Conservation (phyloP, 352 stramenopile species). For the Phytopythium oedochilum region DNA sequence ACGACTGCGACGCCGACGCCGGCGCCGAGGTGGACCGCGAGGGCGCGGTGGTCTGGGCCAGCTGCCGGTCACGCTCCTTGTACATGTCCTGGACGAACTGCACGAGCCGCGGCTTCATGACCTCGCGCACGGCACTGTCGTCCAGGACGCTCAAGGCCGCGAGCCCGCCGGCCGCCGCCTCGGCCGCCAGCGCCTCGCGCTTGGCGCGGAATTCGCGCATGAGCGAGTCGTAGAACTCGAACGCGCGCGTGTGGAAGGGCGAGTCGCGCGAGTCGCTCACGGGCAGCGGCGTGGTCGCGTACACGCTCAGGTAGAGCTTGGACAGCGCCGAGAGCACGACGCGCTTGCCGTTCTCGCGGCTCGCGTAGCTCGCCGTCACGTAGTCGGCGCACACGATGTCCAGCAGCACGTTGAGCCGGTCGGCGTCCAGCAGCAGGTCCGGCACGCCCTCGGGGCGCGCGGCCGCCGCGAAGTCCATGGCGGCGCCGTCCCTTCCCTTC, state of each 20-base stretch:
- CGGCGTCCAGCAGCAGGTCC: constrained; percentile 64
- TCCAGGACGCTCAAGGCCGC: constrained; percentile 31
- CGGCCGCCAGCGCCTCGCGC: constrained; percentile 14
- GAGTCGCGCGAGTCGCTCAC: constrained; percentile 21
- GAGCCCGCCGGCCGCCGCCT: constrained; percentile 16
- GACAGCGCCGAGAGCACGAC: constrained; percentile 73
- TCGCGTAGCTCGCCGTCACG: constrained; percentile 82
- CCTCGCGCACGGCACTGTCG: constrained; percentile 53
- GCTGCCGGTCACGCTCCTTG: constrained; percentile 51
- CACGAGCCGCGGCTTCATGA: constrained; percentile 72
- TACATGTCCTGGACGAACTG: constrained; percentile 75
- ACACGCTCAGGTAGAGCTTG: constrained; percentile 77
- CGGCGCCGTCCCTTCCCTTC: neutral
- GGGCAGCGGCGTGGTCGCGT: constrained; percentile 24
- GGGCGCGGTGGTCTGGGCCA: constrained; percentile 8
- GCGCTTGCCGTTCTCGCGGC: constrained; percentile 77
- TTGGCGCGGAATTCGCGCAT: constrained; percentile 36
- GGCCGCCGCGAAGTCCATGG: constrained; percentile 1
- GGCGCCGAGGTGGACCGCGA: constrained; percentile 1
- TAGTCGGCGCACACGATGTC: constrained; percentile 85
- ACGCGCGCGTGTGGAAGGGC: constrained; percentile 41
- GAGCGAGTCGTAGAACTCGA: constrained; percentile 58
- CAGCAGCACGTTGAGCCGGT: constrained; percentile 81
- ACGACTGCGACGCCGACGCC: constrained; percentile 1
- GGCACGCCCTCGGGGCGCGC: constrained; percentile 21